A percentile compares a stretch with the other conserved stretches of the same genome.
phyloP scores from a whole-genome alignment of 345 rosid species.

The Salix exigua region DNA sequence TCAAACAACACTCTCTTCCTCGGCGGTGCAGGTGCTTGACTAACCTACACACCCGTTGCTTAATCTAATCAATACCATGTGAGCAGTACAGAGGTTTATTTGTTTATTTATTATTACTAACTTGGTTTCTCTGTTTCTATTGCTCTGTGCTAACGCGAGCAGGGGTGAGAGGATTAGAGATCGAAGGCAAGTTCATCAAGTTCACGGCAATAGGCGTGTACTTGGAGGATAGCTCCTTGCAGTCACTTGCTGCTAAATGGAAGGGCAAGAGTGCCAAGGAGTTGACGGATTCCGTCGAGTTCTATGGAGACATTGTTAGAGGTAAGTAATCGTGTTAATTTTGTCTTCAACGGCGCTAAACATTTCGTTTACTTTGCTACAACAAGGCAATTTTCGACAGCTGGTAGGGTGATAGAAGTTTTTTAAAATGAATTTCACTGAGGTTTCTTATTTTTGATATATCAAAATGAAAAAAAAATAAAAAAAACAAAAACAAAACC shows the following conservation, averaged over 20 bases:
- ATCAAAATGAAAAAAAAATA: no score
- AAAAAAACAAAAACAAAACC: no score
- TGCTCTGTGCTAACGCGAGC: slow-evolving; percentile 15
- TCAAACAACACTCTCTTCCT: slow-evolving; percentile 59
- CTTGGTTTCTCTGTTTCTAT: not conserved
- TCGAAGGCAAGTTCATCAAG: slow-evolving; percentile 64
- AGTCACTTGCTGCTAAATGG: slow-evolving; percentile 64
- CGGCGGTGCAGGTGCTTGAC: slow-evolving; percentile 70
- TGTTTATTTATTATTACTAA: no score
- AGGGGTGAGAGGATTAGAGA: slow-evolving; percentile 79
- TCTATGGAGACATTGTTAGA: slow-evolving; percentile 72
- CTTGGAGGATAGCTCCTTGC: slow-evolving; percentile 52
- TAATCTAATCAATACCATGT: not conserved
- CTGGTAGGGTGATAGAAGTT: no score
- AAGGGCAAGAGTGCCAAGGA: slow-evolving; percentile 51
- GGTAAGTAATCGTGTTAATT: slow-evolving; percentile 40
- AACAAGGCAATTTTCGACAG: no score
- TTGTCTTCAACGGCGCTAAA: no score
- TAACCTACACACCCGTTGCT: not conserved
- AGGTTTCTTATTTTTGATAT: no score
- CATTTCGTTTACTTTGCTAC: no score
- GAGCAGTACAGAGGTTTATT: no score
- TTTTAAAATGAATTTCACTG: no score
- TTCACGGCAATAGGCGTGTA: slow-evolving; percentile 84
- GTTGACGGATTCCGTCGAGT: slow-evolving; percentile 57